These are phyloP conservation scores for Picea sitchensis DNA, from an alignment of 75 land plant species.

Conservation along the genomic window DNA sequence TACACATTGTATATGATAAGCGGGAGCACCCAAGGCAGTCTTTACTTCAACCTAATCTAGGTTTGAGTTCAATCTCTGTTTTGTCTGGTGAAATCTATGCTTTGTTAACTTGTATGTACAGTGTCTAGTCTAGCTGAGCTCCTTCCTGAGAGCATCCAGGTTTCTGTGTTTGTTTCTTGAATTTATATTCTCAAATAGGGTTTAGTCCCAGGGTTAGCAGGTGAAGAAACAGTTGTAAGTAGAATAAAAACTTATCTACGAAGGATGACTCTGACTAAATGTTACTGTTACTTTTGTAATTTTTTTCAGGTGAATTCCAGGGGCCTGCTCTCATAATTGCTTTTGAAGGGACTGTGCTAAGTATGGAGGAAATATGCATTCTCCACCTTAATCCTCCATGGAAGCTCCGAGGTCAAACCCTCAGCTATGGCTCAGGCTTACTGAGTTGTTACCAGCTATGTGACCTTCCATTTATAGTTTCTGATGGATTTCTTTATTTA, in stretches of 20 bases:
- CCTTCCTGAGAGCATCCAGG: neutral
- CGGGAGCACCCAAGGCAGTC: slow-evolving; percentile 79
- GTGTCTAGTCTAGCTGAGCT: neutral
- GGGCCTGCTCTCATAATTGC: slow-evolving; percentile 75
- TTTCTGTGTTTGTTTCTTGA: neutral
- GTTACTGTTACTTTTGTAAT: neutral
- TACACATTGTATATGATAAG: slow-evolving; percentile 83
- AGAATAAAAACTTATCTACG: neutral
- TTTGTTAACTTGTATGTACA: neutral
- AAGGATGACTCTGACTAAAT: neutral
- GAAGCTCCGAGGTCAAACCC: slow-evolving; percentile 56
- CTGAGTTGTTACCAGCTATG: slow-evolving; percentile 68
- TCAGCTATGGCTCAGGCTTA: slow-evolving; percentile 81
- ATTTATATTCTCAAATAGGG: neutral
- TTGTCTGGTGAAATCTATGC: neutral
- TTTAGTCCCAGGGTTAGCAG: neutral
- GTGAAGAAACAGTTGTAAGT: neutral
- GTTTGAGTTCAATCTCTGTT: slow-evolving; percentile 25
- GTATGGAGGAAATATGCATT: slow-evolving; percentile 72
- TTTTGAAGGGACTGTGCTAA: slow-evolving; percentile 75
- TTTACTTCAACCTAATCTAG: slow-evolving; percentile 86
- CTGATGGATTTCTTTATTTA: slow-evolving; percentile 71
- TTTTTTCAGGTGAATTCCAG: slow-evolving; percentile 79
- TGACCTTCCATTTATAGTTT: slow-evolving; percentile 65
- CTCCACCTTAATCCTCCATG: slow-evolving; percentile 82